Conservation (phyloP, 345 rosid species). For the Carallia pectinifolia region DNA sequence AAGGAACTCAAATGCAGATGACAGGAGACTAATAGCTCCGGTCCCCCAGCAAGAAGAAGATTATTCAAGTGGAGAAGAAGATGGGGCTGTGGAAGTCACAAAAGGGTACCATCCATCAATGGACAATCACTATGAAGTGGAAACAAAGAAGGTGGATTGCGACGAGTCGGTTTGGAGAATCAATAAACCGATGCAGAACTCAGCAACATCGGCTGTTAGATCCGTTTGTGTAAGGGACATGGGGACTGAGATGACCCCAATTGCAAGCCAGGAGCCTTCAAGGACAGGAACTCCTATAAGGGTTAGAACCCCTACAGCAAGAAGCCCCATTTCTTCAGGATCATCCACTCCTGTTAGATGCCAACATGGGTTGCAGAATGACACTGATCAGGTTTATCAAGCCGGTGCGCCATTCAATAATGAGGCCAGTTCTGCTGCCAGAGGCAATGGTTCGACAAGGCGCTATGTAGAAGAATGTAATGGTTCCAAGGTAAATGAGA, state of each 20-base stretch:
- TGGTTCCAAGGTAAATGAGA: conserved; percentile 17
- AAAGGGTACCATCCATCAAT: conserved; percentile 32
- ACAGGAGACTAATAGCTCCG: conserved; percentile 80
- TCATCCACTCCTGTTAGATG: conserved; percentile 68
- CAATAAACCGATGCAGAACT: conserved; percentile 43
- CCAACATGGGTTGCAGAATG: conserved; percentile 31
- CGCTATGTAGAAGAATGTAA: conserved; percentile 22
- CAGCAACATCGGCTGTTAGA: conserved; percentile 43
- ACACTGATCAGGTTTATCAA: conserved; percentile 22
- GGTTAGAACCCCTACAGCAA: conserved; percentile 66
- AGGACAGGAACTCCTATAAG: conserved; percentile 81
- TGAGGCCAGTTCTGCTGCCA: conserved; percentile 19
- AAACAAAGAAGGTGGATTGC: conserved; percentile 78
- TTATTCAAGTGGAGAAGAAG: conserved; percentile 49
- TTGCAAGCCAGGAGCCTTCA: conserved; percentile 90
- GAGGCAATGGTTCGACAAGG: conserved; percentile 15
- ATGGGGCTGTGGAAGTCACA: conserved; percentile 33
- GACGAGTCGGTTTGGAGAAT: conserved; percentile 64
- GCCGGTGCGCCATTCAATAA: conserved; percentile 17
- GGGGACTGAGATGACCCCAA: conserved; percentile 99
- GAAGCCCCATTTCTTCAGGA: conserved; percentile 80
- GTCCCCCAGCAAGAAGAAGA: conserved; percentile 70
- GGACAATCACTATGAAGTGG: conserved; percentile 36
- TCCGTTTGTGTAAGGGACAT: conserved; percentile 84
- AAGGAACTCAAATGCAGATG: conserved; percentile 88